phyloP scores from a whole-genome alignment of 2,329 filamentous ascomycete genomes.

The Rhynchosporium secalis region DNA sequence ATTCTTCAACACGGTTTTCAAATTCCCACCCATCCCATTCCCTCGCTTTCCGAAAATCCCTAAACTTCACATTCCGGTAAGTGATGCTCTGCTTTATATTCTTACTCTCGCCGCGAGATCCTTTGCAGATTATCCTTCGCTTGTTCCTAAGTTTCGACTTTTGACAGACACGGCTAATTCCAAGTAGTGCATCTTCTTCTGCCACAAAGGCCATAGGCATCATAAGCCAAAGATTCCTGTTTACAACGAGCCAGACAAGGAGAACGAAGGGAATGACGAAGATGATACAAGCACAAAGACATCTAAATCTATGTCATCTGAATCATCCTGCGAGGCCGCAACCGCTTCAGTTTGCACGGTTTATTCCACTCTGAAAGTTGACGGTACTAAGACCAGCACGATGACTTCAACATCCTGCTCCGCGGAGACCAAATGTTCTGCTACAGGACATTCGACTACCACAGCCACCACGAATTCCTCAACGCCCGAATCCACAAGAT shows the following conservation, averaged over 20 bases:
- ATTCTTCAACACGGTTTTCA: slow-evolving; percentile 6
- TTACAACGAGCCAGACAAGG: slow-evolving; percentile 4
- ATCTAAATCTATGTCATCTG: neutral
- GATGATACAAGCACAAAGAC: neutral
- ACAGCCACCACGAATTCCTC: neutral
- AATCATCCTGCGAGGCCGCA: neutral
- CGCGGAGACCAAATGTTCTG: neutral
- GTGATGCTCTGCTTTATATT: neutral
- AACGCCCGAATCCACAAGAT: neutral
- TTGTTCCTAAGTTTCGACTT: neutral
- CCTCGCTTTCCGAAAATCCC: neutral
- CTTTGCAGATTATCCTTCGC: no score
- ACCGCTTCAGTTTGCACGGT: neutral
- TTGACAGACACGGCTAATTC: neutral
- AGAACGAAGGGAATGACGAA: neutral
- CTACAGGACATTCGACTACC: neutral
- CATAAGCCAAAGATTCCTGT: slow-evolving; percentile 5
- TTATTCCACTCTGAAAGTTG: neutral
- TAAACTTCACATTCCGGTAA: slow-evolving; percentile 1
- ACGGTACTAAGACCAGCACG: neutral
- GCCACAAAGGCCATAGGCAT: neutral
- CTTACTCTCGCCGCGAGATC: neutral
- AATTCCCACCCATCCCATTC: neutral
- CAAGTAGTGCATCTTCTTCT: slow-evolving; percentile 6
- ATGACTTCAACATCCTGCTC: neutral